Evolutionary conservation across 305 asterid genomes (phyloP), one percentile per base, ranked within the genome.

Genomic region (Fraxinus greggii): DNA sequence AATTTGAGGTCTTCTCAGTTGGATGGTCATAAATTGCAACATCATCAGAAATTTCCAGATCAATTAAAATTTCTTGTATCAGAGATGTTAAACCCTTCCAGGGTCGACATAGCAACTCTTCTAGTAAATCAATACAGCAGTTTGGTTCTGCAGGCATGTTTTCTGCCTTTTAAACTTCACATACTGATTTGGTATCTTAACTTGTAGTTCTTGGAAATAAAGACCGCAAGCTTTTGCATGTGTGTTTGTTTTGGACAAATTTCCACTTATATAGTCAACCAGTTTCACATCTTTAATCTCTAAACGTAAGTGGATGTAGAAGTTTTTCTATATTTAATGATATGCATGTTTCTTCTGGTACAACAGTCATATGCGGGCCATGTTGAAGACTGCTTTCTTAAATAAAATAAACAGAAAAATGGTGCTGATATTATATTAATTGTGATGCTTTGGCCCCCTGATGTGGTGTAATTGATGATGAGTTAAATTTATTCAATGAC

Each of bases 131-230:
- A 92, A 65, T 91, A 78, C 84, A 84, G 98, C 88, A 96, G 99
- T 86, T 89, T 96, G 91, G 99, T 96, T 85, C 85, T 96, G 78
- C 99, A 96, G 98, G 99, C 85, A 93, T 75, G 88, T 70, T 36
- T 79, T 61, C 79, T 75, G 72, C 72, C 77, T 42, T 65, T 48
- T 72, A 26, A 70, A 56, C 45, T 76, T 78, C 40, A 69, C 24
- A 4, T 67, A 21, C 56, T 56, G 51, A 23, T 48, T 67, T 74
- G 29, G 35, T 24, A 12, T 73, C 76, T 5, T 15, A 56, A 28
- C 45, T 26, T 77, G 74, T 29, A 28, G 40, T 48, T 29, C 42
- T 32, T 51, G 31, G 12, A 15, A 38, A 38, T 32, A 15, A 77
- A 77, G 31, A 24, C 42, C 0, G 26, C 29, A 24, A 19, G 17